A percentile compares a stretch with the other conserved stretches of the same genome.
Evolutionary conservation across 345 rosid species (phyloP).

Genomic region (Salix purpurea): DNA sequence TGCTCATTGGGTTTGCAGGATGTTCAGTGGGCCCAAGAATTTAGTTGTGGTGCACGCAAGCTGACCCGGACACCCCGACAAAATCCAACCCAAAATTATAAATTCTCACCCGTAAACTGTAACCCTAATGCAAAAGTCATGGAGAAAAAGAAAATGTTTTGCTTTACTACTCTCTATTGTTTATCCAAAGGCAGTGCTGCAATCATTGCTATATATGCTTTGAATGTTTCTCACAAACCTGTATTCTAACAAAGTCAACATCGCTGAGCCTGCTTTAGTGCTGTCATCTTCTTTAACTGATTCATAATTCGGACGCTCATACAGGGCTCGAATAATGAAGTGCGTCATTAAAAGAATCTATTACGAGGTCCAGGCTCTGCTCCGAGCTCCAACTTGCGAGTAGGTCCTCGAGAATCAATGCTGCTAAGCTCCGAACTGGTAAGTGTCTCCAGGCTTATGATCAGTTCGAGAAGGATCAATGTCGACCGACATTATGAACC

Average conservation of each 20-base stretch:
- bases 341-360: slow-evolving; percentile 10
- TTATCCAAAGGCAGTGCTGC: background rate
- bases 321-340: no score
- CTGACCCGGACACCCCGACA: no score
- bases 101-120: no score
- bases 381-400: background rate
- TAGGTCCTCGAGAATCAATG: slow-evolving; percentile 6
- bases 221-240: background rate
- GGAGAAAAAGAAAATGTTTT: no score
- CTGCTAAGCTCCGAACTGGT: background rate
- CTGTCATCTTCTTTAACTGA: slow-evolving; percentile 19
- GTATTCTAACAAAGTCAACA: slow-evolving; percentile 16
- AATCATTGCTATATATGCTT: background rate
- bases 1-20: no score
- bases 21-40: no score
- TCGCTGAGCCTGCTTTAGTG: slow-evolving; percentile 17
- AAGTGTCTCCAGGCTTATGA: background rate
- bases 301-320: slow-evolving; percentile 28
- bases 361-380: background rate
- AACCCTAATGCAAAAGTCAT: no score
- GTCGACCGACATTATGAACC: background rate
- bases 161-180: background rate
- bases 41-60: no score
- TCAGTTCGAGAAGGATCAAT: background rate
- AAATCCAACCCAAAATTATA: no score